Evolutionary conservation across 139 green algal genomes (phyloP), one percentile per base, ranked within the genome.

Genomic region (Volvox africanus): DNA sequence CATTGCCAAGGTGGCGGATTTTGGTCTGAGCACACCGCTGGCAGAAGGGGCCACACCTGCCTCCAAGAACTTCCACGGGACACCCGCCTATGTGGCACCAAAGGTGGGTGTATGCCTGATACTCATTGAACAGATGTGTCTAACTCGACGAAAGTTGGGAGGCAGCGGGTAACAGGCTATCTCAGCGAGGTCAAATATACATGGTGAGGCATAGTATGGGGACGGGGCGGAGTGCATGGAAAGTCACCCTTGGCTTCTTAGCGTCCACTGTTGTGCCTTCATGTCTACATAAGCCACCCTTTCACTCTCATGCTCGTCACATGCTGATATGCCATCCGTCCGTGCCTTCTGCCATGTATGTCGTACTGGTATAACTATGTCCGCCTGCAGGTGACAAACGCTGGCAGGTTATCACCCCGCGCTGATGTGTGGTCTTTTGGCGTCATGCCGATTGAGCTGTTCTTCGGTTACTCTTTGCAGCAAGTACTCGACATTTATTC

Each of bases 1-100:
- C 50, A 44, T 12, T 55, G 80, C 80, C 44, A 86, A 86, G 80
- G 80, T 86, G 22, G 80, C 80, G 11, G 80, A 86, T 44, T 86
- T 86, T 61, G 80, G 80, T 0, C 80, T 86, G 50, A 86, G 80
- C 80, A n/a, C 37, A 44, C 50, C 80, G 26, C 80, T 86, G 50
- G 28, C 50, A n/a, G 80, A 86, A 61, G 80, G 80, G 26, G 50
- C 50, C 12, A 86, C 80, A 21, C 80, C 73, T 30, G 80, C 80
- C 9, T 86, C 80, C 28, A 24, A 73, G 2, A 21, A 12, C 36
- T 84, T 68, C 17, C 36, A 84, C 21, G 78, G 78, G 14, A 84
- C 78, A 18, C 36, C 78, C 36, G 35, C 78, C 26, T 84, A 84
- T 33, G 19, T 33, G 36, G 78, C 78, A 35, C 78, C 78, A 14